These are phyloP conservation scores for Neophaeococcomyces mojaviensis DNA, from an alignment of 2,329 filamentous ascomycete genomes.

Conservation along the genomic window DNA sequence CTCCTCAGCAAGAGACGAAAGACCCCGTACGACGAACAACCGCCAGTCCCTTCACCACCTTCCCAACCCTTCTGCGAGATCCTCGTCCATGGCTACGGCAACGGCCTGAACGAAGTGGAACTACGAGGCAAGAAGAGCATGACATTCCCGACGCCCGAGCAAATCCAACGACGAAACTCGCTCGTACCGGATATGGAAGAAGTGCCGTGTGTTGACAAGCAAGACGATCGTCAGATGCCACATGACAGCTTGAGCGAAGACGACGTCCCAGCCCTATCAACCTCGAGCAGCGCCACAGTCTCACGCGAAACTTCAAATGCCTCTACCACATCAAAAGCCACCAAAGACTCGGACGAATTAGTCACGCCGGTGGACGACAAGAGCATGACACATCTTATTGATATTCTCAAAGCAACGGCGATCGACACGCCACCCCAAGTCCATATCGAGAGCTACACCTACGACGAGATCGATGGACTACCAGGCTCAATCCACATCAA, in stretches of 20 bases:
- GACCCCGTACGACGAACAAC: not conserved
- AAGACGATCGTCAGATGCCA: constrained; percentile 6
- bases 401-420: constrained; percentile 12
- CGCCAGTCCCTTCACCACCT: not conserved
- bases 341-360: constrained; percentile 8
- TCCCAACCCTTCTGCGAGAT: constrained; percentile 19
- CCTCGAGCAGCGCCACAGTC: constrained; percentile 10
- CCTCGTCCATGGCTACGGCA: constrained; percentile 22
- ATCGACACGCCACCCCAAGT: not conserved
- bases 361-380: constrained; percentile 10
- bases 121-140: constrained; percentile 7
- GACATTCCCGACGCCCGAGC: constrained; percentile 5
- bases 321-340: constrained; percentile 14
- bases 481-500: constrained; percentile 21
- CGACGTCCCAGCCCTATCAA: constrained; percentile 11
- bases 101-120: constrained; percentile 20
- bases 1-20: constrained; percentile 2
- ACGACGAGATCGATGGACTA: constrained; percentile 6
- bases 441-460: not conserved
- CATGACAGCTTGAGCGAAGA: constrained; percentile 3
- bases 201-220: constrained; percentile 11
- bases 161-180: constrained; percentile 7
- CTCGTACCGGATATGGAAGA: constrained; percentile 8
- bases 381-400: constrained; percentile 10
- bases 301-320: constrained; percentile 21